A percentile compares a stretch with the other conserved stretches of the same genome.
Evolutionary conservation across 2,329 filamentous ascomycete genomes (phyloP).

Genomic region (Fusarium abutilonis): DNA sequence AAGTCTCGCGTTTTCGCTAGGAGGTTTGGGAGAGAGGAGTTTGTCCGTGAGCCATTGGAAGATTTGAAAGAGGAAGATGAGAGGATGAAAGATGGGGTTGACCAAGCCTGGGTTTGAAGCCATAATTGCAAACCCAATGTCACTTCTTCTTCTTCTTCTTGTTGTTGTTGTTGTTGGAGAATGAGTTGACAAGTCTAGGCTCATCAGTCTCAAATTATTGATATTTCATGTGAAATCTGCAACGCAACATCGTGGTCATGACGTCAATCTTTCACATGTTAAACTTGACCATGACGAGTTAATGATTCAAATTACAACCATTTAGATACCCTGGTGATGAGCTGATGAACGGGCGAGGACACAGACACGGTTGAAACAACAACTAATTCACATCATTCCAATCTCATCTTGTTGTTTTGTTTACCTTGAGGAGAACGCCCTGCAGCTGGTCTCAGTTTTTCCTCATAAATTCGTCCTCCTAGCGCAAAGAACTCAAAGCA

Average conservation of each 20-base stretch:
- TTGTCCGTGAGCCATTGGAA: constrained; percentile 71
- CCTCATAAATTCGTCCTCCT: constrained; percentile 3
- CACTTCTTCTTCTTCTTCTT: not conserved
- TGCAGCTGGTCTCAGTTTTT: not conserved
- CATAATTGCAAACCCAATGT: constrained; percentile 42
- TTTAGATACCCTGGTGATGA: not conserved
- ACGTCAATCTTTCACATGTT: constrained; percentile 44
- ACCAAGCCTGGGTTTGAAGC: constrained; percentile 46
- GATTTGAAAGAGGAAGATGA: constrained; percentile 71
- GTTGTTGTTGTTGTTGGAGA: not conserved
- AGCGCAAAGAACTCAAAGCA: not conserved
- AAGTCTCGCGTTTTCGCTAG: constrained; percentile 66
- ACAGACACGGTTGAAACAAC: constrained; percentile 32
- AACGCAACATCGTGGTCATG: constrained; percentile 28
- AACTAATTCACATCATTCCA: constrained; percentile 33
- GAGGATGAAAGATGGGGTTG: constrained; percentile 60
- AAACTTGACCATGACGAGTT: constrained; percentile 28
- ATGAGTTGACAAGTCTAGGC: not conserved
- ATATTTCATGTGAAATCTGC: constrained; percentile 29
- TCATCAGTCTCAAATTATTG: constrained; percentile 4
- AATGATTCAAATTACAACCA: constrained; percentile 25
- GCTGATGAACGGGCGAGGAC: constrained; percentile 10
- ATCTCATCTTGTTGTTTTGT: constrained; percentile 4
- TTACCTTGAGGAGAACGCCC: not conserved
- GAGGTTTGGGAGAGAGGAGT: constrained; percentile 75